Evolutionary conservation across 352 stramenopile genomes (phyloP).

Genomic region (Globisporangium sylvaticum): DNA sequence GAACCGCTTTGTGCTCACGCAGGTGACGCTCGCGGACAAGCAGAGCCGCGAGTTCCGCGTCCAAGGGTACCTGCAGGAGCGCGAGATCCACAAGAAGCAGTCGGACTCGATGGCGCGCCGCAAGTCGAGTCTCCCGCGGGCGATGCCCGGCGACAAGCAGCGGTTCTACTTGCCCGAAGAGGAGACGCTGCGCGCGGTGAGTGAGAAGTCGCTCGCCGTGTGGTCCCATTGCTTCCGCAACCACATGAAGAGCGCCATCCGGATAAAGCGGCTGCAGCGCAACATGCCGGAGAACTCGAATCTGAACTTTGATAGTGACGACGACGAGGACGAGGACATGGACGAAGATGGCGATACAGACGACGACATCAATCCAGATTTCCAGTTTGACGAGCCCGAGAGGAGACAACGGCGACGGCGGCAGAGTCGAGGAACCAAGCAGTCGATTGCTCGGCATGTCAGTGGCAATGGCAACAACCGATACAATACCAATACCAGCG

Average conservation of each 20-base stretch:
- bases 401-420: background rate
- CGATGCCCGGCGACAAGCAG: conserved; percentile 33
- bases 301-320: background rate
- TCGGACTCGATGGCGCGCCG: conserved; percentile 36
- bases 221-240: conserved; percentile 67
- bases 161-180: conserved; percentile 38
- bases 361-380: conserved; percentile 11
- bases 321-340: background rate
- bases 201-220: conserved; percentile 35
- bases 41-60: conserved; percentile 24
- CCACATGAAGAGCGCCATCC: conserved; percentile 48
- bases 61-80: conserved; percentile 34
- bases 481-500: background rate
- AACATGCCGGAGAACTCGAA: background rate
- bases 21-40: conserved; percentile 32
- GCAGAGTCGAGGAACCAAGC: background rate
- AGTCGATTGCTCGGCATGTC: background rate
- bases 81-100: conserved; percentile 43
- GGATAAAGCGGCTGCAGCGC: conserved; percentile 1
- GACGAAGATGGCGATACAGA: conserved; percentile 2
- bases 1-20: conserved; percentile 38
- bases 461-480: background rate
- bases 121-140: conserved; percentile 15
- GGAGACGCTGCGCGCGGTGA: conserved; percentile 44
- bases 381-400: conserved; percentile 13